These are phyloP conservation scores for Russula brevipes DNA, from an alignment of 768 basidiomycete genomes.

Conservation along the genomic window DNA sequence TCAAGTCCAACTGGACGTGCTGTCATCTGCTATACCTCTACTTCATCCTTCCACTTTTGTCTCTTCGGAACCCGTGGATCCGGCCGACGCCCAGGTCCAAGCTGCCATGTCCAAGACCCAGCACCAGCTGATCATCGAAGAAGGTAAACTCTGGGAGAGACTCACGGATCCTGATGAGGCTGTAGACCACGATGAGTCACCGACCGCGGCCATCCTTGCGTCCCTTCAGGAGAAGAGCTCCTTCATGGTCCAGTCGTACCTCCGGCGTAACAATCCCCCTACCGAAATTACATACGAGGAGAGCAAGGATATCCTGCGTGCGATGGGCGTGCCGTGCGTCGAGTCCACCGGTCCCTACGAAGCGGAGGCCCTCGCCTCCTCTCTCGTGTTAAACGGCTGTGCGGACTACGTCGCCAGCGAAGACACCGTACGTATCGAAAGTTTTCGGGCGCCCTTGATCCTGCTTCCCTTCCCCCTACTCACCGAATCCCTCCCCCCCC, in stretches of 20 bases:
- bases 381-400: conserved; percentile 64
- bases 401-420: conserved; percentile 91
- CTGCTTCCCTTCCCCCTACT: not conserved
- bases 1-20: conserved; percentile 1
- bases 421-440: conserved; percentile 54
- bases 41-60: not conserved
- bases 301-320: conserved; percentile 58
- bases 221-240: conserved; percentile 48
- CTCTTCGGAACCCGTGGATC: not conserved
- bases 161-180: conserved; percentile 8
- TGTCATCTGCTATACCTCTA: conserved; percentile 2
- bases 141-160: conserved; percentile 30
- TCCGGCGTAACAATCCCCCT: conserved; percentile 57
- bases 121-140: conserved; percentile 26
- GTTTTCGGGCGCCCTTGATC: conserved; percentile 23
- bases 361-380: conserved; percentile 80
- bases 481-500: not conserved
- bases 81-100: conserved; percentile 14
- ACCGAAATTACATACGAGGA: conserved; percentile 63
- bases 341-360: conserved; percentile 66
- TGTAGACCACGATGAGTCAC: conserved; percentile 25
- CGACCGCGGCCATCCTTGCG: conserved; percentile 25
- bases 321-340: conserved; percentile 81
- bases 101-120: conserved; percentile 29
- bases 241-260: conserved; percentile 58